Conservation (phyloP, 2,329 filamentous ascomycete genomes). For the Colletotrichum cuscutae region DNA sequence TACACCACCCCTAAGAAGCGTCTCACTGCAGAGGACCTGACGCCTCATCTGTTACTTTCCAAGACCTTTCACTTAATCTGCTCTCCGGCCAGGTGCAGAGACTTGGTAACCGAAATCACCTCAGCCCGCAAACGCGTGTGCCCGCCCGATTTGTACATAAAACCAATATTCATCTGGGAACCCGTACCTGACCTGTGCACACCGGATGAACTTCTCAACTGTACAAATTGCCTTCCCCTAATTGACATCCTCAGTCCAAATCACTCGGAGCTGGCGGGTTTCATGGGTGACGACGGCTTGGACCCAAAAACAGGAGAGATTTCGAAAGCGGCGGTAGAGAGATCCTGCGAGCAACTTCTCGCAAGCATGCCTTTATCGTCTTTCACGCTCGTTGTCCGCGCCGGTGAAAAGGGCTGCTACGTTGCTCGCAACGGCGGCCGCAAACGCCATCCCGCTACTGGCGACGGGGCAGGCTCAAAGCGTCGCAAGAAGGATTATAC, state of each 20-base stretch:
- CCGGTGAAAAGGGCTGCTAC: slow-evolving; percentile 78
- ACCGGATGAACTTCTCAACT: slow-evolving; percentile 73
- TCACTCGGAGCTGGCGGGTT: slow-evolving; percentile 85
- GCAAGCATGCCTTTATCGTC: slow-evolving; percentile 72
- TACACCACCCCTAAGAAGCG: slow-evolving; percentile 90
- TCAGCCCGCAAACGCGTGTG: slow-evolving; percentile 59
- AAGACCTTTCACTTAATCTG: slow-evolving; percentile 91
- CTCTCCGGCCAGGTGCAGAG: slow-evolving; percentile 79
- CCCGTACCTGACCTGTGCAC: slow-evolving; percentile 90
- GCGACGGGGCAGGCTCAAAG: slow-evolving; percentile 41
- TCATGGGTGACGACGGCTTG: slow-evolving; percentile 75
- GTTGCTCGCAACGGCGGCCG: slow-evolving; percentile 68
- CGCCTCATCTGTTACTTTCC: slow-evolving; percentile 72
- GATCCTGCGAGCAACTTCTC: slow-evolving; percentile 70
- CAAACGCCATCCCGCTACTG: slow-evolving; percentile 49
- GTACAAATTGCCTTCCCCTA: slow-evolving; percentile 69
- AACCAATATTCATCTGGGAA: slow-evolving; percentile 91
- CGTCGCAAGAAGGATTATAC: slow-evolving; percentile 56
- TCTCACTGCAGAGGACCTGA: slow-evolving; percentile 78
- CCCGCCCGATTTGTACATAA: slow-evolving; percentile 50
- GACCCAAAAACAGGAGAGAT: slow-evolving; percentile 66
- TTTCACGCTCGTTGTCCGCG: slow-evolving; percentile 75
- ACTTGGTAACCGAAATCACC: slow-evolving; percentile 78
- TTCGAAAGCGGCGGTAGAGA: slow-evolving; percentile 63
- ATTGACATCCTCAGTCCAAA: slow-evolving; percentile 81